Evolutionary conservation across 176 grass and related monocot genomes (phyloP), one percentile per base, ranked within the genome.

Genomic region (Oryza longistaminata): DNA sequence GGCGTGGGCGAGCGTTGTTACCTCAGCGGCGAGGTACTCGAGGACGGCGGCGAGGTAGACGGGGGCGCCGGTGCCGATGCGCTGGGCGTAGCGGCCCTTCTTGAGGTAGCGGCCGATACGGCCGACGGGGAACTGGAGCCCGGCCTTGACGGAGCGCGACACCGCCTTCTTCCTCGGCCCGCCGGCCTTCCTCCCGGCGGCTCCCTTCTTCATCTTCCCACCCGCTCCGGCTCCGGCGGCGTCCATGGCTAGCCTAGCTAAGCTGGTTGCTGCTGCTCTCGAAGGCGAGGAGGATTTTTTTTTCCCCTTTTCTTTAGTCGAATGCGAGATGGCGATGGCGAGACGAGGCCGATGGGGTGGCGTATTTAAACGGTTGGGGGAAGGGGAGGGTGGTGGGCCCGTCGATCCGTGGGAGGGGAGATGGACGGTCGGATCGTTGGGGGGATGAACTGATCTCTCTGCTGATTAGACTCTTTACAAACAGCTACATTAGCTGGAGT

Each of bases 1-100:
- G 29, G 29, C 1, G 2, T 5, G 34, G 0, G 17, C 11, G 12
- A 52, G 49, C 7, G n/a, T 62, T 74, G n/a, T 62, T 74, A 93
- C 92, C 87, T 94, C 92, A 0, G 92, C 92, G 3, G 92, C 92
- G 35, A 94, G 92, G 82, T 94, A 94, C 72, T 94, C 92, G 11
- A 94, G 90, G 64, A 94, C 87, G 39, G 90, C 90, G 29, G 92
- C 90, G 46, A 94, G 92, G 85, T 90, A 94, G 39, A 94, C 92
- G 19, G 92, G 92, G 25, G 89, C 92, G 34, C 92, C 92, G 25
- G 66, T 34, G 73, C 92, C 92, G n/a, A 94, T 78, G 35, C 92
- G 92, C 77, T 85, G 77, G 6, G 89, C 87, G 69, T 94, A 94
- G 0, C 92, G 92, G 12, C 92, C 92, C 43, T 89, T 89, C 89